Conservation (phyloP, 805 yeast genomes). For the Cyberlindnera mrakii region DNA sequence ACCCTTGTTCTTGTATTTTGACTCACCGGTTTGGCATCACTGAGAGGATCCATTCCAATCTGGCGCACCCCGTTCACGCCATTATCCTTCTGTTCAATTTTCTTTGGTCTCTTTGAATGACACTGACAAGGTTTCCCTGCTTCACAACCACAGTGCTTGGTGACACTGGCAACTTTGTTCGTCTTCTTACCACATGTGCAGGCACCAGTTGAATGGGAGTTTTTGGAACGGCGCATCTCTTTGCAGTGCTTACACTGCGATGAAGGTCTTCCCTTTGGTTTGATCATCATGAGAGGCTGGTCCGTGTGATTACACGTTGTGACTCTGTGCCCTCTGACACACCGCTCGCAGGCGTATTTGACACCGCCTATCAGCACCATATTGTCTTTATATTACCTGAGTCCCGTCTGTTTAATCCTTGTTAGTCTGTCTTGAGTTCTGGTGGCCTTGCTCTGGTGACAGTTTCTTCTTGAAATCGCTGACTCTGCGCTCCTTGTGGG, state of each 20-base stretch:
- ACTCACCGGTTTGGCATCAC: conserved; percentile 21
- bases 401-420: not conserved
- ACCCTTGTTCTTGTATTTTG: conserved; percentile 24
- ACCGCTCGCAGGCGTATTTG: conserved; percentile 93
- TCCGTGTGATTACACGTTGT: conserved; percentile 91
- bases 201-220: conserved; percentile 49
- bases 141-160: conserved; percentile 24
- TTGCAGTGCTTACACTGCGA: conserved; percentile 87
- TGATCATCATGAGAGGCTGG: conserved; percentile 85
- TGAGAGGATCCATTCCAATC: conserved; percentile 25
- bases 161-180: conserved; percentile 22
- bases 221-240: conserved; percentile 60
- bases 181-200: conserved; percentile 61
- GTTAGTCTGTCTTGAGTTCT: not conserved
- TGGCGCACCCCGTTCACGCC: conserved; percentile 12
- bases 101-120: conserved; percentile 18
- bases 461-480: too few species aligned
- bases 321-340: conserved; percentile 95
- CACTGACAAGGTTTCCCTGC: conserved; percentile 23
- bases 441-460: not conserved
- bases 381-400: not conserved
- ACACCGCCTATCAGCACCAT: conserved; percentile 92
- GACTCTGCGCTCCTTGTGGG: too few species aligned
- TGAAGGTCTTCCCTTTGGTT: conserved; percentile 95
- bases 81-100: not conserved